Percentiles rank a stretch among this genome's conserved stretches.
These are phyloP conservation scores for Arxiozyma heterogenica DNA, from an alignment of 1,139 yeast species.

Conservation along the genomic window DNA sequence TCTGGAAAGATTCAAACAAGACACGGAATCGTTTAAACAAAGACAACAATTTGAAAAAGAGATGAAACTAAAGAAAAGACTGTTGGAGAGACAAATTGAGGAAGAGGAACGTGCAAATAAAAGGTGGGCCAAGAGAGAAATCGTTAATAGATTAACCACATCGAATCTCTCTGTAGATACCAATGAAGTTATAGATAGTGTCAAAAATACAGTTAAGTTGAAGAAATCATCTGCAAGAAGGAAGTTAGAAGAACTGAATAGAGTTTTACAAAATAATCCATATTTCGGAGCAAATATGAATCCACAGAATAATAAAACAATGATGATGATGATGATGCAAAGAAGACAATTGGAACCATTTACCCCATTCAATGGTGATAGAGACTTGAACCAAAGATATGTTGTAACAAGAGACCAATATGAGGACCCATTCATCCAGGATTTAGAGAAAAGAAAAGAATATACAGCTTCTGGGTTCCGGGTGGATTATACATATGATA, in stretches of 20 bases:
- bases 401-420: constrained; percentile 37
- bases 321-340: neutral
- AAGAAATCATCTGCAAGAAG: constrained; percentile 61
- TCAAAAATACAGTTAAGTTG: constrained; percentile 48
- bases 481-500: constrained; percentile 56
- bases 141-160: constrained; percentile 52
- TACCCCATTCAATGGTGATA: constrained; percentile 91
- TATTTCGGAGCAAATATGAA: constrained; percentile 20
- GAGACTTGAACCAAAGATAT: constrained; percentile 44
- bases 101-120: constrained; percentile 56
- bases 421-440: constrained; percentile 53
- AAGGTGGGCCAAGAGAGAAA: constrained; percentile 56
- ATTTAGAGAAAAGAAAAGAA: constrained; percentile 54
- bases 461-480: constrained; percentile 83
- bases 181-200: constrained; percentile 41
- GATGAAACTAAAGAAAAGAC: constrained; percentile 50
- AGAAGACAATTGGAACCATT: constrained; percentile 45
- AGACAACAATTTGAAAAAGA: constrained; percentile 48
- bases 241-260: constrained; percentile 55
- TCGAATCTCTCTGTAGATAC: constrained; percentile 32
- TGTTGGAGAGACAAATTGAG: constrained; percentile 60
- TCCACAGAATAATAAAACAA: constrained; percentile 14
- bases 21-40: constrained; percentile 47
- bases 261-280: constrained; percentile 31
- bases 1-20: constrained; percentile 58